These are phyloP conservation scores for Kernera saxatilis DNA, from an alignment of 345 rosid genomes.

Conservation along the genomic window DNA sequence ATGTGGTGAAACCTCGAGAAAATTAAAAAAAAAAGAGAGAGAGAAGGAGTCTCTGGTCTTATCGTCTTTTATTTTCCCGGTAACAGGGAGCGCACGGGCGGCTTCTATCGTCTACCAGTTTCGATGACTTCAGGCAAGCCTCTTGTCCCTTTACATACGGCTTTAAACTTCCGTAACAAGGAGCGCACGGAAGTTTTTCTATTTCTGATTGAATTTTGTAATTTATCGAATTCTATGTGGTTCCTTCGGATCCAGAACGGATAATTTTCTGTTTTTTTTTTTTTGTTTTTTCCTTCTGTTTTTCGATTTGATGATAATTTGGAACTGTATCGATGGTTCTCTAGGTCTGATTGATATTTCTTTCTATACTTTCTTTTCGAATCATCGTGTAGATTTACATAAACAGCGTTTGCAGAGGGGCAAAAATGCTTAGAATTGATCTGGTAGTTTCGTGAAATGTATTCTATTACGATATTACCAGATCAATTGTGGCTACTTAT, in stretches of 20 bases:
- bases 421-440: neutral
- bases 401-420: neutral
- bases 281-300: no score
- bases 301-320: neutral
- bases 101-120: slow-evolving; percentile 1
- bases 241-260: neutral
- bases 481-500: neutral
- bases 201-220: neutral
- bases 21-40: neutral
- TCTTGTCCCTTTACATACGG: no score
- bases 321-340: neutral
- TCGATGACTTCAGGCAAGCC: slow-evolving; percentile 33
- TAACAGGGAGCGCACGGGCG: slow-evolving; percentile 20
- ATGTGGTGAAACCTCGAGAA: neutral
- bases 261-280: neutral
- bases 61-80: slow-evolving; percentile 19
- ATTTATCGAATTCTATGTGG: neutral
- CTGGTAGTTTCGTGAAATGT: neutral
- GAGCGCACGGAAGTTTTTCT: no score
- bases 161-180: no score
- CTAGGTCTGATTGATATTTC: neutral
- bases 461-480: neutral
- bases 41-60: neutral
- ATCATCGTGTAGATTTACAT: neutral
- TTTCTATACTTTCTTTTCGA: neutral